Evolutionary conservation across 176 grass and related monocot genomes (phyloP), one percentile per base, ranked within the genome.

Genomic region (Juncus inflexus): DNA sequence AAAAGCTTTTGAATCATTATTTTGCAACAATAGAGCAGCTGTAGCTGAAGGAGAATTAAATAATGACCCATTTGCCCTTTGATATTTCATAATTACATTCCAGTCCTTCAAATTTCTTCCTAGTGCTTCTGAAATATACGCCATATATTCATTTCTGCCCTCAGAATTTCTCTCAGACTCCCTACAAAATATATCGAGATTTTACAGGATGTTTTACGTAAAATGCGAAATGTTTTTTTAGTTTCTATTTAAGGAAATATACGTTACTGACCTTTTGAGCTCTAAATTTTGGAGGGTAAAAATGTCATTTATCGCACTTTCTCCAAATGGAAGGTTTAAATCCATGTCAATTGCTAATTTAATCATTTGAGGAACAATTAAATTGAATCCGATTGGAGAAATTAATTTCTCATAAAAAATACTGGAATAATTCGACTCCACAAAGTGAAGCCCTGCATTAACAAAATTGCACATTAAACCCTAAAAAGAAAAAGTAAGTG

Each of bases 41-140:
- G 91, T 88, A 58, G 84, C 60, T 12, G 84, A 85, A 76, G 84
- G 87, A 64, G 73, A 87, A 60, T 81, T 83, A 58, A 96, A 83
- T 14, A 96, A 14, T 2, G 91, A 90, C 13, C 87, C 87, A 64
- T 96, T 90, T 52, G 81, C 75, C 66, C 74, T 81, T 54, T 87
- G 87, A 64, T 80, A 90, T 61, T 70, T 88, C 73, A 81, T 77
- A 65, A 74, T 19, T 66, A 87, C 74, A 66, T 78, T 69, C 79
- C 76, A 85, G 4, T 90, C 81, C 12, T 81, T 49, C 10, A 38
- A 35, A 50, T 47, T 6, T 47, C 75, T 74, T 60, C 76, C 81
- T 58, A 96, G 73, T 36, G 86, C 87, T 79, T 96, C 91, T 15
- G 81, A 14, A 6, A 90, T 60, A 77, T 83, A 96, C 7, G 84